Evolutionary conservation across 164 flowering plant genomes (phyloP).

Genomic region (Vitis vinifera): DNA sequence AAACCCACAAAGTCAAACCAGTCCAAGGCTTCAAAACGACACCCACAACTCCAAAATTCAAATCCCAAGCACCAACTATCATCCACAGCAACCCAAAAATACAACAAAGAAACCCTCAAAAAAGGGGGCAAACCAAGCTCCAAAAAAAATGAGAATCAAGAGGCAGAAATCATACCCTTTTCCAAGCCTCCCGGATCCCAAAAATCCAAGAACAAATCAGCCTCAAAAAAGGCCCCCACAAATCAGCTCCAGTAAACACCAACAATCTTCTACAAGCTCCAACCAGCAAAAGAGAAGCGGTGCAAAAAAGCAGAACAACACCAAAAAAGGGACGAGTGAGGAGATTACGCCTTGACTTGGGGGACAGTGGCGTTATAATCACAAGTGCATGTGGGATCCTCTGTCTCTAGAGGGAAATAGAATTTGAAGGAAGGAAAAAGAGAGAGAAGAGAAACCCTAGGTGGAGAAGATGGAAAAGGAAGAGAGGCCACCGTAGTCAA

Average conservation of each 20-base stretch:
- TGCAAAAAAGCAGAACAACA: not conserved
- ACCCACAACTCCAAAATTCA: not conserved
- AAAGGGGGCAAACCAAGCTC: no score
- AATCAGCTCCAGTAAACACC: not conserved
- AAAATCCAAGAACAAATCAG: slow-evolving; percentile 1
- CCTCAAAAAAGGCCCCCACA: slow-evolving; percentile 3
- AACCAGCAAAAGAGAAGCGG: not conserved
- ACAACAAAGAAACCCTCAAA: no score
- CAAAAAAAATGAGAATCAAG: not conserved
- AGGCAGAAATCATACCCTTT: slow-evolving; percentile 1
- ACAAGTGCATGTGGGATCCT: not conserved
- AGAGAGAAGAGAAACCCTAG: no score
- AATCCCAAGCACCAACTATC: not conserved
- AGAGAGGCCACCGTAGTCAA: no score
- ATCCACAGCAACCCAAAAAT: no score
- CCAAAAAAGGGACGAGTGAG: not conserved
- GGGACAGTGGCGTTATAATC: not conserved
- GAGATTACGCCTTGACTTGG: slow-evolving; percentile 1
- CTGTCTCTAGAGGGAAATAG: not conserved
- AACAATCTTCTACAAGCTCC: not conserved
- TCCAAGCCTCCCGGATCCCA: no score
- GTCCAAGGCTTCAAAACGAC: no score
- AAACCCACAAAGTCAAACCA: no score
- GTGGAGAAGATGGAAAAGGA: no score
- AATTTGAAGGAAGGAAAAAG: no score